Evolutionary conservation across 2,329 filamentous ascomycete species (phyloP).

Genomic region (Delphinella strobiligena): DNA sequence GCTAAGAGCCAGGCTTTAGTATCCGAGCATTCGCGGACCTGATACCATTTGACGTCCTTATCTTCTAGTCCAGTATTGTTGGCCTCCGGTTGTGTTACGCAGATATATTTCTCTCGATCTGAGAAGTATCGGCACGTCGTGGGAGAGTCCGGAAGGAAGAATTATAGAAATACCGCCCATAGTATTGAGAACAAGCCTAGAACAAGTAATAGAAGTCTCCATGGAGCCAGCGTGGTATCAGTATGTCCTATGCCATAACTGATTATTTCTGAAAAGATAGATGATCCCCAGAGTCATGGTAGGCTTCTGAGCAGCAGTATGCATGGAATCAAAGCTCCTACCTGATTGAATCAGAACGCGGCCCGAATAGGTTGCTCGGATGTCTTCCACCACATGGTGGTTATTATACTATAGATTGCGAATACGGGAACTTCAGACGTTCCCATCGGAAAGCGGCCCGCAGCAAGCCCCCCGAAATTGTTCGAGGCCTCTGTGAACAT

Average conservation of each 20-base stretch:
- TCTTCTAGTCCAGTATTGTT: constrained; percentile 11
- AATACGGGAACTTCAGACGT: constrained; percentile 4
- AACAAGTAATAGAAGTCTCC: constrained; percentile 6
- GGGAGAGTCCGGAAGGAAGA: constrained; percentile 10
- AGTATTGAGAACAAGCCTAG: constrained; percentile 12
- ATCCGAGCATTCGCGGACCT: not conserved
- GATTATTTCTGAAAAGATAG: not conserved
- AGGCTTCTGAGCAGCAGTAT: not conserved
- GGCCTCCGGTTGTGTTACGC: constrained; percentile 5
- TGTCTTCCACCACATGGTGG: constrained; percentile 11
- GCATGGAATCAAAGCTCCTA: not conserved
- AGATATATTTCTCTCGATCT: constrained; percentile 9
- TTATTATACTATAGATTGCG: constrained; percentile 6
- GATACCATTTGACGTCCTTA: constrained; percentile 6
- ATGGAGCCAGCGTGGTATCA: constrained; percentile 10
- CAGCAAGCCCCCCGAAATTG: not conserved
- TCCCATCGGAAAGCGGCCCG: constrained; percentile 6
- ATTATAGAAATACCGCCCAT: constrained; percentile 5
- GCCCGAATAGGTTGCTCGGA: constrained; percentile 10
- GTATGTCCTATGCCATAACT: not conserved
- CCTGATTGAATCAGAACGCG: constrained; percentile 9
- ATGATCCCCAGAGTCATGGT: not conserved
- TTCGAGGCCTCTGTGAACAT: not conserved
- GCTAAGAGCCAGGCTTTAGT: constrained; percentile 4
- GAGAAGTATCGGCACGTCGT: constrained; percentile 6